Evolutionary conservation across 1,139 yeast genomes (phyloP), one percentile per base, ranked within the genome.

Genomic region (Blastobotrys apis): DNA sequence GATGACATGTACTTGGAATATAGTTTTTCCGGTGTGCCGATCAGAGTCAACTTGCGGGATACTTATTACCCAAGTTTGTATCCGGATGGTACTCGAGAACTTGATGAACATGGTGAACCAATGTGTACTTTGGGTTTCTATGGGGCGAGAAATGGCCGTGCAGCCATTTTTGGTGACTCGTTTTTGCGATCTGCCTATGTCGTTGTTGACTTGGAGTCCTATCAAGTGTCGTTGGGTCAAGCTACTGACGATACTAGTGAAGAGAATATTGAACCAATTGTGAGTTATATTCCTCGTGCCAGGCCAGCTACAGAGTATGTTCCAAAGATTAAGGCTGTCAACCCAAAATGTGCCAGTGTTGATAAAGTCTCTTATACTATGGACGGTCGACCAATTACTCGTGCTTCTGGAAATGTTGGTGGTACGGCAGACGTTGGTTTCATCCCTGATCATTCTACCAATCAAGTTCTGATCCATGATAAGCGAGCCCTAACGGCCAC

Each of bases 131-230:
- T 52, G n/a, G 56, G 55, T 3, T 47, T 53, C 30, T 40, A 35
- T 15, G 51, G 61, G 4, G 50, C 52, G 27, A 37, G 33, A 5
- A 39, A 47, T 43, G 19, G 49, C 26, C 33, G 48, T 47, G 44
- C 49, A 36, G 54, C 57, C 45, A 55, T 62, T 44, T 63, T 86
- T 12, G 96, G 96, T 33, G 95, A 85, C 62, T 75, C 82, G 26
- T 80, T 87, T 63, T 66, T 87, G 55, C 73, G 86, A 44, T 71
- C 77, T 43, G 88, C 85, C 6, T 87, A 87, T 59, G 77, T 80
- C 39, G 95, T 86, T 32, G 85, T 77, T 55, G 92, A 87, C 62
- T 67, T 85, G 52, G 90, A 84, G 23, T 75, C 74, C 53, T 63
- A 68, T 42, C 78, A 81, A 58, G 69, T 85, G 23, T 78, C 82